Evolutionary conservation across 371 early-diverging fungal species (phyloP).

Genomic region (Rhizopus delemar): DNA sequence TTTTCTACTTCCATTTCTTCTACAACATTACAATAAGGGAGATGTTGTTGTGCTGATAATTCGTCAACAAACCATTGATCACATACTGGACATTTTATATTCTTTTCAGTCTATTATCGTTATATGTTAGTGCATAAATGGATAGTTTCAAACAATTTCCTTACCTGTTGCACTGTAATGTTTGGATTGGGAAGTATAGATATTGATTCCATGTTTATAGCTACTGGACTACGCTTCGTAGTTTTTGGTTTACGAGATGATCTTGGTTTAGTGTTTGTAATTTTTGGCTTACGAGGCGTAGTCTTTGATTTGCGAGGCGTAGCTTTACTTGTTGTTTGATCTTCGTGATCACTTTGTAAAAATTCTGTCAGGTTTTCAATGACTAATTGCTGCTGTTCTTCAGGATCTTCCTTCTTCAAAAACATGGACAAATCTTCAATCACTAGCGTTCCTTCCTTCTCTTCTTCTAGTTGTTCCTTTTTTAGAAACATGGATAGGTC

Average conservation of each 20-base stretch:
- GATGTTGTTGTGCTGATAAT: not conserved
- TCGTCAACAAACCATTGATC: slow-evolving; percentile 1
- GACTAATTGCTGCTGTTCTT: not conserved
- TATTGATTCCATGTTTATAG: no score
- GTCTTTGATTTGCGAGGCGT: no score
- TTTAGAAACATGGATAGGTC: slow-evolving; percentile 8
- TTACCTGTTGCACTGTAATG: not conserved
- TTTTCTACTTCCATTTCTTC: not conserved
- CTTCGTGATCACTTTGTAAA: not conserved
- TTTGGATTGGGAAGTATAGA: no score
- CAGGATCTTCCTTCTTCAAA: slow-evolving; percentile 6
- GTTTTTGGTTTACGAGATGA: no score
- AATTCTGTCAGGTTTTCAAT: not conserved
- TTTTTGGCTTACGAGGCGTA: no score
- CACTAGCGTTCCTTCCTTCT: not conserved
- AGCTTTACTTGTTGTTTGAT: not conserved
- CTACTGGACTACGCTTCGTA: no score
- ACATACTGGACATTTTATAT: slow-evolving; percentile 1
- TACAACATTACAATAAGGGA: not conserved
- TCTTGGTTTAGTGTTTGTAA: no score
- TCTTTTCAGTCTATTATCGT: not conserved
- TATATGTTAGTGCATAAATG: not conserved
- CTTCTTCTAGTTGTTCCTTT: slow-evolving; percentile 2
- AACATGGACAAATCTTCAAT: slow-evolving; percentile 13
- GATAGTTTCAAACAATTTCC: not conserved